Evolutionary conservation across 345 rosid species (phyloP).

Genomic region (Salix caprea): DNA sequence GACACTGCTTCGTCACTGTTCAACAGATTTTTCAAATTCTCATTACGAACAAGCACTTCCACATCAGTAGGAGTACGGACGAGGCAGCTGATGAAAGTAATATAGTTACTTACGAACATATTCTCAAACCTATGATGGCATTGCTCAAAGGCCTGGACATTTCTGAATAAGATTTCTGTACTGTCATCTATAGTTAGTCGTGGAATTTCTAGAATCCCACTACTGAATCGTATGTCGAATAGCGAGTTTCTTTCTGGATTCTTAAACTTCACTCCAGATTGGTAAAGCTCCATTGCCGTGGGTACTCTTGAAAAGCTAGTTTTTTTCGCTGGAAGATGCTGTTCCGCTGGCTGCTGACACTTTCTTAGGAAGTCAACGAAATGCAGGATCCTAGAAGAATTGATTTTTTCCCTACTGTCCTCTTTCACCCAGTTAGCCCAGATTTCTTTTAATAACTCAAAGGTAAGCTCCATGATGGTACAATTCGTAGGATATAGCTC

Average conservation of each 20-base stretch:
- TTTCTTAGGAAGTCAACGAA: neutral
- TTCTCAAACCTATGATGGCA: neutral
- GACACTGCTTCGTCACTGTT: no score
- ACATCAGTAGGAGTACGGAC: no score
- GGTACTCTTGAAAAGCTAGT: neutral
- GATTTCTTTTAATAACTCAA: neutral
- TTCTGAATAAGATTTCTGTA: neutral
- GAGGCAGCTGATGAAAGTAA: no score
- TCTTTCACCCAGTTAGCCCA: neutral
- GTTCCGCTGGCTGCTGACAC: neutral
- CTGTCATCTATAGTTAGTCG: neutral
- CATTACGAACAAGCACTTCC: no score
- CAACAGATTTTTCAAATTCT: no score
- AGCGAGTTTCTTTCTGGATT: neutral
- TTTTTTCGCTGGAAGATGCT: neutral
- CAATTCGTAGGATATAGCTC: neutral
- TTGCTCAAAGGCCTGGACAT: slow-evolving; percentile 20
- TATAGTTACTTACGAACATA: no score
- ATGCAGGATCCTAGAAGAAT: neutral
- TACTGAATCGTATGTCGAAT: slow-evolving; percentile 9
- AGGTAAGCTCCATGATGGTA: neutral
- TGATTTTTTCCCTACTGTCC: neutral
- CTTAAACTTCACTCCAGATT: slow-evolving; percentile 10
- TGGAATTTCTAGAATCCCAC: slow-evolving; percentile 22
- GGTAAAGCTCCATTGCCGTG: neutral